phyloP scores from a whole-genome alignment of 1,284 basidiomycete species.

The Sporisorium scitamineum region DNA sequence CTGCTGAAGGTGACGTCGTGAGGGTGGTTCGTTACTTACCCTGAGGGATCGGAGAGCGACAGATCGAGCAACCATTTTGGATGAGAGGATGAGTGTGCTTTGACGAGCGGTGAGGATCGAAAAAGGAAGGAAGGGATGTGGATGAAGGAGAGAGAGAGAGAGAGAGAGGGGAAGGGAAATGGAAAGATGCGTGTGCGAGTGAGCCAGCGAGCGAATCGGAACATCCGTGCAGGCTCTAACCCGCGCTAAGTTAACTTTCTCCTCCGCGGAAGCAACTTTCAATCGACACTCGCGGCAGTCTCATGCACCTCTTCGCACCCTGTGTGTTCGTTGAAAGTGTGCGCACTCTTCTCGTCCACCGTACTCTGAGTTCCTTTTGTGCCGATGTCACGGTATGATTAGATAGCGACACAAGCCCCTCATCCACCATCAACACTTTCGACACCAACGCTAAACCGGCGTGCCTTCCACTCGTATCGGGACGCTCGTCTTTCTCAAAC shows the following conservation, averaged over 20 bases:
- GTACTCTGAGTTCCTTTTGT: no score
- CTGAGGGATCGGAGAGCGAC: constrained; percentile 47
- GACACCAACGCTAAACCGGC: no score
- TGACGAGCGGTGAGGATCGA: not conserved
- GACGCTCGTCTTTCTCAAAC: no score
- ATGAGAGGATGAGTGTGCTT: not conserved
- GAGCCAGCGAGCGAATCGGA: constrained; percentile 6
- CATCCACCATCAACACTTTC: no score
- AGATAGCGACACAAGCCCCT: not conserved
- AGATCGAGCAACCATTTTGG: constrained; percentile 51
- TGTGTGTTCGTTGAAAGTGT: no score
- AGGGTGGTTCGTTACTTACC: constrained; percentile 26
- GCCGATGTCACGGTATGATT: no score
- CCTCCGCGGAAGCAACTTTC: not conserved
- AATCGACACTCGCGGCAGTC: no score
- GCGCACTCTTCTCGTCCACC: no score
- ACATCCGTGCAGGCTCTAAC: not conserved
- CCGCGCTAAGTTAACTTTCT: no score
- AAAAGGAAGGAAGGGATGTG: constrained; percentile 7
- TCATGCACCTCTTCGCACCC: no score
- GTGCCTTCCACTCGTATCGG: no score
- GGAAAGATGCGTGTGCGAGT: constrained; percentile 10
- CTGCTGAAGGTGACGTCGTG: not conserved
- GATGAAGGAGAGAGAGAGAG: constrained; percentile 1
- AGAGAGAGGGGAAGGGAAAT: not conserved